Evolutionary conservation across 129 eudicot species (phyloP).

Genomic region (Ambrosia trifida): DNA sequence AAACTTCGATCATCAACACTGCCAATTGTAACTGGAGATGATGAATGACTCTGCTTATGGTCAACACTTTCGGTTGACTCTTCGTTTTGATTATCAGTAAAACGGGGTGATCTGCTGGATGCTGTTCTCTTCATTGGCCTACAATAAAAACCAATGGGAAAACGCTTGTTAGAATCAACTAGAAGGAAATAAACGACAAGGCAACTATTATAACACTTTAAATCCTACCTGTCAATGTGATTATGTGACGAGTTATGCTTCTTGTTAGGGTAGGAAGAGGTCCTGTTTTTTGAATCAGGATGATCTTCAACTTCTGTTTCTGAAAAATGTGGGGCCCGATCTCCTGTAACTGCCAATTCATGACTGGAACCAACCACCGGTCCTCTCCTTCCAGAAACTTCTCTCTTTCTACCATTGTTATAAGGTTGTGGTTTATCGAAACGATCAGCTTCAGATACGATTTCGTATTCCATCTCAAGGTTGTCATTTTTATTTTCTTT

Average conservation of each 20-base stretch:
- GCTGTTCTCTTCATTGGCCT: slow-evolving; percentile 60
- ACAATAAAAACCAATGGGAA: slow-evolving; percentile 19
- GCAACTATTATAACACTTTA: not conserved
- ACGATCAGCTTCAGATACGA: slow-evolving; percentile 42
- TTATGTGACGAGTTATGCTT: slow-evolving; percentile 41
- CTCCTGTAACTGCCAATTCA: slow-evolving; percentile 35
- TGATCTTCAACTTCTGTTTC: slow-evolving; percentile 43
- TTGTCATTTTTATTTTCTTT: slow-evolving; percentile 46
- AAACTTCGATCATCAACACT: slow-evolving; percentile 50
- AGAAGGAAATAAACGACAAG: not conserved
- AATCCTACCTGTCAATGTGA: slow-evolving; percentile 53
- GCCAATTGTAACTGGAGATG: slow-evolving; percentile 47
- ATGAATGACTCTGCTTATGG: slow-evolving; percentile 45
- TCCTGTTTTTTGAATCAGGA: slow-evolving; percentile 49
- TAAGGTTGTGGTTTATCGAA: slow-evolving; percentile 42
- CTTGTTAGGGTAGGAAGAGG: slow-evolving; percentile 36
- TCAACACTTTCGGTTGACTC: slow-evolving; percentile 60
- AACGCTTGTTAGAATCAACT: not conserved
- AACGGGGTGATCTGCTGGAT: slow-evolving; percentile 50
- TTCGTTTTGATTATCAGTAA: slow-evolving; percentile 49
- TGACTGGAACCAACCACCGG: slow-evolving; percentile 13
- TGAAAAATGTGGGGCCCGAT: slow-evolving; percentile 18
- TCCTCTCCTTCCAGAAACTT: slow-evolving; percentile 39
- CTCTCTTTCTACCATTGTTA: slow-evolving; percentile 51
- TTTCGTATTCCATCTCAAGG: slow-evolving; percentile 46